Conservation (phyloP, 129 eudicot species). For the Arctium minus region DNA sequence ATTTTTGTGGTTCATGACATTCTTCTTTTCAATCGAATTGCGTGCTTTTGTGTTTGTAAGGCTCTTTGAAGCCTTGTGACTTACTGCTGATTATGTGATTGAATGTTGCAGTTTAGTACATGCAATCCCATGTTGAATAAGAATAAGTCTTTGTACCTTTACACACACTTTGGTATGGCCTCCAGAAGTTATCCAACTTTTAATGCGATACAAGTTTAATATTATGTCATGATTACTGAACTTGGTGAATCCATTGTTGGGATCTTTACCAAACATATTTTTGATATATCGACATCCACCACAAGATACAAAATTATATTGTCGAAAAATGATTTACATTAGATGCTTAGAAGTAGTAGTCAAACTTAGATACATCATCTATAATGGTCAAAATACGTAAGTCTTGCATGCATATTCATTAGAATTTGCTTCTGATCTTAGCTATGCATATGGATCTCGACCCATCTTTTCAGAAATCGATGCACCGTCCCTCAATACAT, state of each 20-base stretch:
- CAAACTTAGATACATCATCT: slow-evolving; percentile 24
- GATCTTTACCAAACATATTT: background rate
- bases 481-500: slow-evolving; percentile 46
- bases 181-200: background rate
- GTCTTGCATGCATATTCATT: background rate
- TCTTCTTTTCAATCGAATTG: slow-evolving; percentile 7
- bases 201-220: background rate
- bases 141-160: background rate
- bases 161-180: background rate
- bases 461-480: slow-evolving; percentile 44
- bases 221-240: background rate
- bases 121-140: slow-evolving; percentile 6
- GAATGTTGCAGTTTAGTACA: slow-evolving; percentile 6
- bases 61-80: slow-evolving; percentile 18
- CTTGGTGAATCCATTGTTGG: background rate
- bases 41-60: slow-evolving; percentile 23
- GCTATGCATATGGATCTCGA: slow-evolving; percentile 50
- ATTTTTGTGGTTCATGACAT: slow-evolving; percentile 17
- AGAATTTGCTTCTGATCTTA: background rate
- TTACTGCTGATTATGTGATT: slow-evolving; percentile 12
- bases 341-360: background rate
- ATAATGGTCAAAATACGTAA: slow-evolving; percentile 6
- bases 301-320: slow-evolving; percentile 3
- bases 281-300: slow-evolving; percentile 12
- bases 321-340: slow-evolving; percentile 26